Evolutionary conservation across 2,329 filamentous ascomycete species (phyloP), one percentile per base, ranked within the genome.

Genomic region (Clonostachys sp.): DNA sequence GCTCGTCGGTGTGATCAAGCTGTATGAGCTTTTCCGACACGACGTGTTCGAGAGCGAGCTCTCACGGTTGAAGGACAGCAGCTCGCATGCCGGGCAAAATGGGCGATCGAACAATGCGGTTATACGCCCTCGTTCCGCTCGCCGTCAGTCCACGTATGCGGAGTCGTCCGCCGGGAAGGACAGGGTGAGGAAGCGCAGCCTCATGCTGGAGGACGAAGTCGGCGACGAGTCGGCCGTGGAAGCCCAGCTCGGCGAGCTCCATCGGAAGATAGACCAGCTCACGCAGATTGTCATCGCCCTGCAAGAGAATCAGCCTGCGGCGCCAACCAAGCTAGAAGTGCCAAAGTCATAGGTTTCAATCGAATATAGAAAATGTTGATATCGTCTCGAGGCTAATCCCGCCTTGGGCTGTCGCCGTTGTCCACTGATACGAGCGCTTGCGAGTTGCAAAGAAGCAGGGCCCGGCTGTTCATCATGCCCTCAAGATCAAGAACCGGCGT

Each of bases 1-100:
- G 34, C 81, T 89, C 51, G 84, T 91, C 30, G 79, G 67, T n/a
- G 68, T 75, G 42, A 91, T 91, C 54, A 77, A 80, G 62, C 58
- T 75, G n/a, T 90, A 86, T 61, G 86, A 89, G 65, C 70, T 70
- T 56, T 52, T 79, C 42, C 64, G 65, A 18, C 63, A 63, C 48
- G 69, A 66, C 45, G 56, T 68, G 8, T 51, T 60, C 12, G 56
- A 62, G 12, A 72, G 74, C 45, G 72, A 72, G 45, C 76, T 70
- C 52, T 70, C 68, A 48, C 72, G 66, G 30, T 78, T 74, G 64
- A 73, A 71, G 56, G 80, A 73, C 4, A 73, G 72, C 0, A 65
- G 62, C 17, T 59, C 64, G 52, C 47, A 48, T 41, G 52, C 55
- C 52, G 45, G 47, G 47, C 49, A 43, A 18, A 51, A 57, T 30